Evolutionary conservation across 2,329 filamentous ascomycete species (phyloP), one percentile per base, ranked within the genome.

Genomic region (Lasiodiplodia citricola): DNA sequence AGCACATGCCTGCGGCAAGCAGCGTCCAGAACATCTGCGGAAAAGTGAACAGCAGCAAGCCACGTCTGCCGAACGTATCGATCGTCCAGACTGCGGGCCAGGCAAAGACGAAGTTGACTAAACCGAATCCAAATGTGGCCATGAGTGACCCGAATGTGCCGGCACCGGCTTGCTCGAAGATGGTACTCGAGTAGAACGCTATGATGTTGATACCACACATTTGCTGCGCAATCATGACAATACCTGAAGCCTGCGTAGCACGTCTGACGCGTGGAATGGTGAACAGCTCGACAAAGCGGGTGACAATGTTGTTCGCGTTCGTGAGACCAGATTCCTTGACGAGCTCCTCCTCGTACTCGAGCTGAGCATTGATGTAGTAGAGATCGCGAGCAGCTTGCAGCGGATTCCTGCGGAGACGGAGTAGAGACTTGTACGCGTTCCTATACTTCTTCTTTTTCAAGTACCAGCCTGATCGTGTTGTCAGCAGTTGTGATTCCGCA

Each of bases 221-320:
- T 74, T 90, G 88, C 73, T 90, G 87, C 0, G 81, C 82, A 71
- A 89, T 89, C 93, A 96, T 96, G 72, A 95, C 92, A 1, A 89
- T 88, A 71, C 90, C 91, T 0, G 92, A 91, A 4, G 92, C 93
- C 35, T 92, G 84, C 3, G 90, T 94, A 2, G 93, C 93, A 52
- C 90, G 86, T 14, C 90, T 86, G 16, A 92, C 83, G 57, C 91
- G 87, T 1, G 91, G 89, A 68, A 93, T 86, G 11, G 88, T 91
- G 74, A 93, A 91, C 0, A 87, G 76, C 74, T 92, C 87, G 50
- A 85, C 37, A 70, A 82, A 81, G 47, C 80, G 77, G 1, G 75
- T 80, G 70, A 81, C 78, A 68, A 81, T 76, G 69, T 79, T 82
- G 70, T 73, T 76, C 5, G 55, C 55, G 55, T 21, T 41, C 8